Evolutionary conservation across 2,329 filamentous ascomycete genomes (phyloP).

Genomic region (Colletotrichum tamarilloi): DNA sequence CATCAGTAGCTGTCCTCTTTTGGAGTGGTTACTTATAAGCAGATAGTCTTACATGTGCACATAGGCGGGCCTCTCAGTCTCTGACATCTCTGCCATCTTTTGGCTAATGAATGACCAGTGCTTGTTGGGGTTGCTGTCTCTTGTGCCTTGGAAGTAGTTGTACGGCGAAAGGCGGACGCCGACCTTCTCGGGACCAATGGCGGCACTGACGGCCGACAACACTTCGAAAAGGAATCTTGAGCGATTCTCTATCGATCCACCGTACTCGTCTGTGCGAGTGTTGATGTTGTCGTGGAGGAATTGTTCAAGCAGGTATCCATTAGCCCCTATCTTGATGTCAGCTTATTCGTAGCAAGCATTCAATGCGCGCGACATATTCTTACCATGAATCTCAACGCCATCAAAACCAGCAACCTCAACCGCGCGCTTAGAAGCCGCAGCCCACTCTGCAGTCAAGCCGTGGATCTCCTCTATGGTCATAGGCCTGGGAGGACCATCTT

Average conservation of each 20-base stretch:
- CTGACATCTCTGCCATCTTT: conserved; percentile 47
- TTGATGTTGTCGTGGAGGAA: conserved; percentile 66
- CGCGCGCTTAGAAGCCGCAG: conserved; percentile 62
- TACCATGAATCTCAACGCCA: conserved; percentile 69
- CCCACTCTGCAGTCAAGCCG: conserved; percentile 67
- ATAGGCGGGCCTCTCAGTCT: conserved; percentile 50
- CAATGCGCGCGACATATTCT: neutral
- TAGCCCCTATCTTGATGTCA: conserved; percentile 47
- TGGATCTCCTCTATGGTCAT: conserved; percentile 75
- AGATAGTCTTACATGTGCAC: conserved; percentile 54
- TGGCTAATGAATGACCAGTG: conserved; percentile 51
- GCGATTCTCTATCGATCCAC: conserved; percentile 63
- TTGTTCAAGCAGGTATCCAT: conserved; percentile 71
- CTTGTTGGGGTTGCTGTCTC: conserved; percentile 43
- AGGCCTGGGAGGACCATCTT: conserved; percentile 62
- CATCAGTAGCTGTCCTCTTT: neutral
- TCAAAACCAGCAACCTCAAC: conserved; percentile 73
- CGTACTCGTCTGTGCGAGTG: conserved; percentile 61
- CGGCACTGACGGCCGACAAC: conserved; percentile 49
- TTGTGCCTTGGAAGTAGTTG: conserved; percentile 46
- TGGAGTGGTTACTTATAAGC: too few relatives aligned
- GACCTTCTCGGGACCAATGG: conserved; percentile 61
- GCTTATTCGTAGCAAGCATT: neutral
- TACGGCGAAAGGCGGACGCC: conserved; percentile 62
- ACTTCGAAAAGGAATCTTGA: conserved; percentile 63